These are phyloP conservation scores for Hordeum marinum DNA, from an alignment of 176 grass and related monocot species.

Conservation along the genomic window DNA sequence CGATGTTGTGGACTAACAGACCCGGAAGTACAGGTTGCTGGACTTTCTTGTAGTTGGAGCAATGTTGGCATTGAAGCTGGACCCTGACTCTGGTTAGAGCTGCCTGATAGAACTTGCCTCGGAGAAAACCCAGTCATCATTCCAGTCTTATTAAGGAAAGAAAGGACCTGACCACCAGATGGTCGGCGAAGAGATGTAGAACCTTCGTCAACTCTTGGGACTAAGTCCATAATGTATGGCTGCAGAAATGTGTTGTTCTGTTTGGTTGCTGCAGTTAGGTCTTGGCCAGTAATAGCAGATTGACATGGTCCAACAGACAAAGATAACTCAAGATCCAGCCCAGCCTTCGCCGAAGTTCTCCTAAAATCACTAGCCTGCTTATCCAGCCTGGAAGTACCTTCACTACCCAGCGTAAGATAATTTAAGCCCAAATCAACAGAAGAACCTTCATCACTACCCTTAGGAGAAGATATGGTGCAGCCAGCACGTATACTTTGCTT, in stretches of 20 bases:
- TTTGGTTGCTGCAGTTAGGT: slow-evolving; percentile 1
- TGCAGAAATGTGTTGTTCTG: slow-evolving; percentile 26
- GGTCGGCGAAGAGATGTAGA: slow-evolving; percentile 75
- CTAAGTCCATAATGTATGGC: slow-evolving; percentile 27
- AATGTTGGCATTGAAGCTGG: slow-evolving; percentile 19
- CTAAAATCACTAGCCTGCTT: slow-evolving; percentile 43
- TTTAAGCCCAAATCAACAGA: slow-evolving; percentile 62
- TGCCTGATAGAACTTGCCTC: slow-evolving; percentile 1
- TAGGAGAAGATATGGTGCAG: slow-evolving; percentile 56
- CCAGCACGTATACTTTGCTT: slow-evolving; percentile 59
- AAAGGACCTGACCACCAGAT: slow-evolving; percentile 50
- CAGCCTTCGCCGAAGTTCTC: slow-evolving; percentile 26
- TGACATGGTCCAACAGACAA: slow-evolving; percentile 61
- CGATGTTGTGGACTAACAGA: slow-evolving; percentile 34
- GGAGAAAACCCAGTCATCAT: slow-evolving; percentile 19
- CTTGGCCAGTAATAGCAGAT: slow-evolving; percentile 52
- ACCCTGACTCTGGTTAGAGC: slow-evolving; percentile 9
- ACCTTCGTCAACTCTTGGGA: slow-evolving; percentile 75
- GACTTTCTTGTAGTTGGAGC: slow-evolving; percentile 28
- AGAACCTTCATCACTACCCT: slow-evolving; percentile 53
- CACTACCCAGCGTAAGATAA: slow-evolving; percentile 57
- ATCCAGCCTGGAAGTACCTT: slow-evolving; percentile 37
- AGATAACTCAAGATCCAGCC: slow-evolving; percentile 66
- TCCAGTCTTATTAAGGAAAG: slow-evolving; percentile 42
- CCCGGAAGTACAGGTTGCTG: slow-evolving; percentile 39